Percentiles rank a stretch among this genome's conserved stretches.
These are phyloP conservation scores for Papilionanthe hybrid DNA, from an alignment of 116 monocot species.

Conservation along the genomic window DNA sequence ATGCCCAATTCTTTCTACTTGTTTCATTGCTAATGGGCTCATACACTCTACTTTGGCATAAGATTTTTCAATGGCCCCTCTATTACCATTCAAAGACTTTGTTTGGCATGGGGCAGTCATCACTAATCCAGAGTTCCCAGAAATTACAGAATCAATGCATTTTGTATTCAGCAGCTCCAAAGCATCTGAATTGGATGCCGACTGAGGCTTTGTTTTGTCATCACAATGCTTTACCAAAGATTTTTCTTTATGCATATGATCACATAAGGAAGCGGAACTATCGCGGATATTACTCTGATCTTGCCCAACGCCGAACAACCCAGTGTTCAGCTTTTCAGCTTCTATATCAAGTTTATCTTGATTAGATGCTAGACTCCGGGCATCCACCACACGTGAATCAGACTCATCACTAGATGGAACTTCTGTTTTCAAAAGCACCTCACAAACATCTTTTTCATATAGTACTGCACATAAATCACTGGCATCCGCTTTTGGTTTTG, in stretches of 20 bases:
- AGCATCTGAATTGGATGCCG: constrained; percentile 5
- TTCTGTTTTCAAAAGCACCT: constrained; percentile 1
- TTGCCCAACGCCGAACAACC: constrained; percentile 6
- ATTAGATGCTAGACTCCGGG: not conserved
- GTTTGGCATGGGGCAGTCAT: constrained; percentile 34
- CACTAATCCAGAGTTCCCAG: constrained; percentile 34
- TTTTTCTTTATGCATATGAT: constrained; percentile 5
- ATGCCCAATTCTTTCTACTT: not conserved
- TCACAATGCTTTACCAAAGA: constrained; percentile 8
- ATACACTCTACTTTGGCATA: not conserved
- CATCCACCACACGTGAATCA: not conserved
- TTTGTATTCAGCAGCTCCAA: constrained; percentile 12
- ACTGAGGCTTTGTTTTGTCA: not conserved
- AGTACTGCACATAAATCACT: not conserved
- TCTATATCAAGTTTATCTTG: constrained; percentile 8
- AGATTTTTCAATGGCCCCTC: not conserved
- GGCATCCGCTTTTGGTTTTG: not conserved
- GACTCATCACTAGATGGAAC: constrained; percentile 5
- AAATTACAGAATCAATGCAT: constrained; percentile 7
- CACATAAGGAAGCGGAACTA: not conserved
- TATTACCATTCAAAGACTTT: constrained; percentile 21
- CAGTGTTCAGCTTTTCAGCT: constrained; percentile 2
- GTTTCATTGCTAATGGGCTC: constrained; percentile 5
- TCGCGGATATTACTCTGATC: not conserved
- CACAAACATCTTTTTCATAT: constrained; percentile 8